Base-by-base conservation (phyloP, 768 basidiomycete genomes). In the Sistotremastrum suecicum region DNA sequence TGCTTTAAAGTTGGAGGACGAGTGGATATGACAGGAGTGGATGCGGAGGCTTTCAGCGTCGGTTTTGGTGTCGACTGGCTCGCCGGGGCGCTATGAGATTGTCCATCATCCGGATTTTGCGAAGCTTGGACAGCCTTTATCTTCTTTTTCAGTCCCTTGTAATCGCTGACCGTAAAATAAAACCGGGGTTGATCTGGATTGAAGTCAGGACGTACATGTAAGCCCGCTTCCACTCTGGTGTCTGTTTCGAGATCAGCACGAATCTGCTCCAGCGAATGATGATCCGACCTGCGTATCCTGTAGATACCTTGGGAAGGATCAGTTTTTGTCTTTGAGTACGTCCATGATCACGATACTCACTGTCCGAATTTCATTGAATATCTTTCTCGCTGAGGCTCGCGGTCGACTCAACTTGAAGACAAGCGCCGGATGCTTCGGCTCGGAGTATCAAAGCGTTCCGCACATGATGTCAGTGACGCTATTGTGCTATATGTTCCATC, bases 201-300 rank as follows among this genome's bases (percentile, higher is more conserved):
- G 53, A 31, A 31, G 29, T 20, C 12, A 37, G 28, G n/a, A 58
- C 66, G 35, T 47, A 75, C 79, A 81, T 79, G 56, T 83, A 80
- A 2, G 75, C 77, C 51, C 66, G 73, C 51, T 76, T 76, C 80
- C 80, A 87, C 61, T 86, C 84, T 2, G 81, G 76, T 32, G 72
- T 76, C 84, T 85, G 41, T 51, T 41, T 44, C 32, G 28, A 5
- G 10, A 42, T 3, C 39, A 35, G 36, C 43, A 32, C 35, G 10
- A 30, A 45, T 36, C 33, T 33, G 32, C 9, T 11, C n/a, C 32
- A 5, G 31, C 3, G 9, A 9, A 34, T n/a, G 47, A 33, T 45
- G 33, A 39, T 11, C 57, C 40, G 50, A 75, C 82, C 68, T 80
- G 79, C 1, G 75, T 77, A 54, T 84, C 80, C 52, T 75, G 65